Percentiles rank a stretch among this genome's conserved stretches.
phyloP scores from a whole-genome alignment of 2,329 filamentous ascomycete species.

The Diaporthe caulivora region DNA sequence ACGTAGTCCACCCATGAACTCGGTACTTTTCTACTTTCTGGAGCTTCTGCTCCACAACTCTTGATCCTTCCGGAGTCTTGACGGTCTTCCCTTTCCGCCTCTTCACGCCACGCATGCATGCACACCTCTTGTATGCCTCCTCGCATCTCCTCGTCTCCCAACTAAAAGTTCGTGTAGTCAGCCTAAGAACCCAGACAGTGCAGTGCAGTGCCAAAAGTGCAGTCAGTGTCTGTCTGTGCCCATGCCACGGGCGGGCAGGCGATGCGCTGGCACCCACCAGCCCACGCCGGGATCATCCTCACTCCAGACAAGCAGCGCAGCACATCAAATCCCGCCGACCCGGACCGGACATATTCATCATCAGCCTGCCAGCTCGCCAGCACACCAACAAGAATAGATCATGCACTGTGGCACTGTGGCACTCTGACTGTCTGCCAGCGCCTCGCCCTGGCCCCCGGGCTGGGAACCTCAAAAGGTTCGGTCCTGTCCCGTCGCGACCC shows the following conservation, averaged over 20 bases:
- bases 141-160: neutral
- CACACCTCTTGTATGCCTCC: neutral
- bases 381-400: constrained; percentile 12
- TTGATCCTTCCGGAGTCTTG: neutral
- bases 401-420: too few relatives aligned
- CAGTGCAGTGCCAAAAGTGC: neutral
- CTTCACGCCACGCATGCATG: constrained; percentile 7
- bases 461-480: constrained; percentile 15
- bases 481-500: constrained; percentile 23
- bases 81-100: neutral
- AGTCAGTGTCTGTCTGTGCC: neutral
- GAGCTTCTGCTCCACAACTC: neutral
- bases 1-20: too few relatives aligned
- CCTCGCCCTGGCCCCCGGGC: neutral
- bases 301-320: constrained; percentile 16
- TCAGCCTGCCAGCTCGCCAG: neutral
- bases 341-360: neutral
- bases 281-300: constrained; percentile 24
- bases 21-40: neutral
- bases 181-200: too few relatives aligned
- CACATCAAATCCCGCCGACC: neutral
- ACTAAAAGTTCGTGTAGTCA: neutral
- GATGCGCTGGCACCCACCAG: constrained; percentile 22
- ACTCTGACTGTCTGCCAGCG: neutral
- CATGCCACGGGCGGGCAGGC: neutral